Base-by-base conservation (phyloP, 176 grass and related monocot species). In the Carex kokanica region DNA sequence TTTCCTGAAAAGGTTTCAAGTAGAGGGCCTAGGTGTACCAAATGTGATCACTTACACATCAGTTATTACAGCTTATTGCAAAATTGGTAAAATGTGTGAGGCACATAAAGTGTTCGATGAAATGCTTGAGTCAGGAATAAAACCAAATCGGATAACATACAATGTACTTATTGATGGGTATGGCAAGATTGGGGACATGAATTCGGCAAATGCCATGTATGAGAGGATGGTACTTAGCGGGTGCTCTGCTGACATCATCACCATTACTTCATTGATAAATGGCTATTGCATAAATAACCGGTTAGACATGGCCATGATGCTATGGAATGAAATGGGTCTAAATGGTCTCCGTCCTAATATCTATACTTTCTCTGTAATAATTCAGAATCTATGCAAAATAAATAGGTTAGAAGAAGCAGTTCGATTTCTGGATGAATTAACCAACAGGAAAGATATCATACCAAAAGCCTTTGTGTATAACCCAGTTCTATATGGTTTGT, bases 141-240 rank as follows among this genome's bases (percentile, higher is more conserved):
- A 13, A 21, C 96, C 91, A 83, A 98, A 86, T 21, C 31, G 47
- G 7, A 52, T 95, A 68, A 95, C 96, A 64, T 99, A 92, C 86
- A 99, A 95, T 93, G 91, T 89, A 14, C 96, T 95, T 84, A 95
- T 95, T 59, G 89, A 93, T 93, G 93, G 96, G 32, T 95, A 92
- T 85, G 91, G 93, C 81, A 95, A 99, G 85, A 81, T 20, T 60
- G 86, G 82, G 0, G 77, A 91, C 60, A 93, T 93, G 83, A 79
- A 74, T 18, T 95, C 86, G 18, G 93, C 91, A 17, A 69, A 86
- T 64, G 36, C 66, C 15, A 27, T 93, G 86, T 98, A 93, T 90
- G 83, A 91, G 75, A 91, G 88, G 88, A 93, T 98, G 93, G 43
- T 90, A 53, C 36, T 83, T 41, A 63, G 14, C 60, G 60, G 82